These are phyloP conservation scores for Epichloe festucae DNA, from an alignment of 2,329 filamentous ascomycete species.

Conservation along the genomic window DNA sequence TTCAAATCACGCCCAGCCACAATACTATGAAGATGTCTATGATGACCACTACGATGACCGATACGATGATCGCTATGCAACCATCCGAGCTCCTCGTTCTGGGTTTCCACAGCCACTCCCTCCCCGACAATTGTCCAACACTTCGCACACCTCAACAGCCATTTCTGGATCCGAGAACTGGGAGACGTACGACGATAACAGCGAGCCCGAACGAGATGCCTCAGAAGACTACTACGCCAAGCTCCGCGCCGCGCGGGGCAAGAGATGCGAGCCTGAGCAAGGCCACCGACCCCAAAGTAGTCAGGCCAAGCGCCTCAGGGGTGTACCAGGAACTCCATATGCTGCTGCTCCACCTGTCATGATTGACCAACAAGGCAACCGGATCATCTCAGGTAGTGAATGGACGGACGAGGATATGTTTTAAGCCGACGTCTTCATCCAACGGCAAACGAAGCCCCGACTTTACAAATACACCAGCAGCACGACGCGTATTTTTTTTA, in stretches of 20 bases:
- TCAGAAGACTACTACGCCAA: constrained; percentile 73
- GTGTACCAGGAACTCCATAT: constrained; percentile 30
- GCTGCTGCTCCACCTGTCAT: constrained; percentile 31
- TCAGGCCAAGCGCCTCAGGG: constrained; percentile 40
- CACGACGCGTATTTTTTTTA: neutral
- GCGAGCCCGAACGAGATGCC: constrained; percentile 61
- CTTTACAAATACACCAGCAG: neutral
- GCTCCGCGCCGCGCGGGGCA: constrained; percentile 53
- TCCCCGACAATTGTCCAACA: constrained; percentile 48
- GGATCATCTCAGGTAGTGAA: constrained; percentile 50
- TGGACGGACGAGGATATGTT: constrained; percentile 55
- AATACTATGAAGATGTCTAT: constrained; percentile 23
- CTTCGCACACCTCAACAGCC: constrained; percentile 62
- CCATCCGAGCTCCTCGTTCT: constrained; percentile 23
- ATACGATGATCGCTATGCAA: constrained; percentile 25
- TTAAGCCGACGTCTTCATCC: constrained; percentile 13
- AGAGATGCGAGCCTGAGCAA: constrained; percentile 44
- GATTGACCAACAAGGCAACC: constrained; percentile 46
- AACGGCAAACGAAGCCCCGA: neutral
- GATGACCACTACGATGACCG: constrained; percentile 18
- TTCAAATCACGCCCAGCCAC: constrained; percentile 19
- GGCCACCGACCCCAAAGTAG: constrained; percentile 27
- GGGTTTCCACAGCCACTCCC: constrained; percentile 30
- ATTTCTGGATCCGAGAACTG: constrained; percentile 87
- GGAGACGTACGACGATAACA: constrained; percentile 88